These are phyloP conservation scores for Zymoseptoria pseudotritici DNA, from an alignment of 2,329 filamentous ascomycete genomes.

Conservation along the genomic window DNA sequence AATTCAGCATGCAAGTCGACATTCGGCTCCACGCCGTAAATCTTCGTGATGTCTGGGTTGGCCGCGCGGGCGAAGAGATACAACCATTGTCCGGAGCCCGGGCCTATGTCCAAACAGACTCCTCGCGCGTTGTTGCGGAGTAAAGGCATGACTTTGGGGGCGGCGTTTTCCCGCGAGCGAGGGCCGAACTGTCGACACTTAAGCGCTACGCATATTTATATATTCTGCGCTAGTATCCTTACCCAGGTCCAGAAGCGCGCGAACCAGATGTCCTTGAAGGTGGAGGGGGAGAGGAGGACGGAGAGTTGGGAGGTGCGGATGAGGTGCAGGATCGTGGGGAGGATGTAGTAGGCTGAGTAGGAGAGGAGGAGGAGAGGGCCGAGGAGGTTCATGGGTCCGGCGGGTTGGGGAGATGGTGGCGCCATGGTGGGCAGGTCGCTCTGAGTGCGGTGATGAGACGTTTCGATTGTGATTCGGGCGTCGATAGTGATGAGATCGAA, in stretches of 20 bases:
- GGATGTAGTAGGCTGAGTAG: slow-evolving; percentile 44
- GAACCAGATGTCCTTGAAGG: slow-evolving; percentile 48
- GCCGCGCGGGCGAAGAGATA: slow-evolving; percentile 39
- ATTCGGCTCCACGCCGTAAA: slow-evolving; percentile 62
- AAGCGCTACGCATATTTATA: too few species aligned
- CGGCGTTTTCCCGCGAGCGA: slow-evolving; percentile 37
- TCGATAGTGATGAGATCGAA: not conserved
- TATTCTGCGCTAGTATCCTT: too few species aligned
- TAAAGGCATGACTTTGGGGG: slow-evolving; percentile 45
- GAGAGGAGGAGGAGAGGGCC: slow-evolving; percentile 42
- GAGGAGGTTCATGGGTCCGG: slow-evolving; percentile 26
- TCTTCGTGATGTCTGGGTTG: slow-evolving; percentile 30
- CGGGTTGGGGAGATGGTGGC: not conserved
- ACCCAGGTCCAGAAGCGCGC: slow-evolving; percentile 53
- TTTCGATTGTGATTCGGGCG: not conserved
- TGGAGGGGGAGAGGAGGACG: slow-evolving; percentile 19
- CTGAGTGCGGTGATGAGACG: too few species aligned
- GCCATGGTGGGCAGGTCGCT: not conserved
- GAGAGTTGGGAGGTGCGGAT: slow-evolving; percentile 18
- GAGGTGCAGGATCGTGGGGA: slow-evolving; percentile 43
- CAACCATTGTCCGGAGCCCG: slow-evolving; percentile 56
- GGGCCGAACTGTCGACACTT: too few species aligned
- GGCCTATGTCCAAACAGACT: slow-evolving; percentile 55
- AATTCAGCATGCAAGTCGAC: slow-evolving; percentile 45
- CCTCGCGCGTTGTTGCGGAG: slow-evolving; percentile 45